A percentile compares a stretch with the other conserved stretches of the same genome.
These are phyloP conservation scores for Candolleomyces aberdarensis DNA, from an alignment of 768 basidiomycete species.

Conservation along the genomic window DNA sequence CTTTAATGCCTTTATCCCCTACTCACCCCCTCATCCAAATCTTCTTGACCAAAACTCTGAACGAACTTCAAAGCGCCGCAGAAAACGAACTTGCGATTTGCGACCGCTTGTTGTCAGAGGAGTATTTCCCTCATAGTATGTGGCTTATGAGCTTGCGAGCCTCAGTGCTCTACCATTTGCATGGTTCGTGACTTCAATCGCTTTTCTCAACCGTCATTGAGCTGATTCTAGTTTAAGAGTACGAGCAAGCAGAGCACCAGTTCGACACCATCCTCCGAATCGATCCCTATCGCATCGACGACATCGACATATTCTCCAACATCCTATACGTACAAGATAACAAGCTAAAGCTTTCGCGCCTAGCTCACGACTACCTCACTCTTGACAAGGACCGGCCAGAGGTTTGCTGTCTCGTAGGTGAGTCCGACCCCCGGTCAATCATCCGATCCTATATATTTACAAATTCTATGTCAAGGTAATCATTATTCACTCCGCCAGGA, in stretches of 20 bases:
- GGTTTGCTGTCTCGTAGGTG: conserved; percentile 93
- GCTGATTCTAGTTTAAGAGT: conserved; percentile 52
- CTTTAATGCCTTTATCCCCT: conserved; percentile 42
- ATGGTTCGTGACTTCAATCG: conserved; percentile 55
- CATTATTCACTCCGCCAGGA: conserved; percentile 92
- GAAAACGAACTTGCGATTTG: conserved; percentile 83
- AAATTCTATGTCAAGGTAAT: conserved; percentile 61
- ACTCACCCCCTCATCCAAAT: conserved; percentile 51
- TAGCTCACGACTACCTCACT: conserved; percentile 88
- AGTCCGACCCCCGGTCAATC: conserved; percentile 21
- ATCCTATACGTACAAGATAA: conserved; percentile 96
- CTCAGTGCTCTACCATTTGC: conserved; percentile 83
- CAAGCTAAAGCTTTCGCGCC: conserved; percentile 78
- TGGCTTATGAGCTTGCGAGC: conserved; percentile 88
- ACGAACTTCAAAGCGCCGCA: conserved; percentile 85
- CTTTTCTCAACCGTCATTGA: conserved; percentile 4
- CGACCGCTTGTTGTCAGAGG: conserved; percentile 65
- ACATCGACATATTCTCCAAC: conserved; percentile 94
- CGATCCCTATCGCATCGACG: conserved; percentile 90
- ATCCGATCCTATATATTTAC: background rate
- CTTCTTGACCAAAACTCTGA: conserved; percentile 87
- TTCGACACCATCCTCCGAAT: conserved; percentile 79
- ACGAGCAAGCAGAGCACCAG: conserved; percentile 77
- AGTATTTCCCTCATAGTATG: conserved; percentile 77
- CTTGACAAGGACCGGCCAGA: conserved; percentile 94